Conservation (phyloP, 305 asterid genomes). For the Ajuga reptans region DNA sequence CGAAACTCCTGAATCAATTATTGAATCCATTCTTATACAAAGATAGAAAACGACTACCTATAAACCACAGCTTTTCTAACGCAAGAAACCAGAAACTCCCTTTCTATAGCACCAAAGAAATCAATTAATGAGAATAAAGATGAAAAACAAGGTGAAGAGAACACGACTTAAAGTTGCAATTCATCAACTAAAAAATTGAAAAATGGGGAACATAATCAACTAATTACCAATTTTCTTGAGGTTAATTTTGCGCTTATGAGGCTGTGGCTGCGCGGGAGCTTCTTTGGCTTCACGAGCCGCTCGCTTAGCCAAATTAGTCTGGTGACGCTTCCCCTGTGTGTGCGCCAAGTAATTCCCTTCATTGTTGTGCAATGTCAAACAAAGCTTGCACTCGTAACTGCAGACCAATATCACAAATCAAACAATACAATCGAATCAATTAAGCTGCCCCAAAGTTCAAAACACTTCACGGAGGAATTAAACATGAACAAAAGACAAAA, state of each 20-base stretch:
- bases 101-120: neutral
- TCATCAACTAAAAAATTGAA: neutral
- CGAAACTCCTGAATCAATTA: neutral
- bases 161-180: neutral
- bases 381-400: slow-evolving; percentile 90
- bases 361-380: slow-evolving; percentile 88
- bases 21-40: neutral
- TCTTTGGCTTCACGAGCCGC: slow-evolving; percentile 98
- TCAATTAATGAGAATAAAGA: neutral
- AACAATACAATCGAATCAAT: neutral
- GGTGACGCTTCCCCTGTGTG: slow-evolving; percentile 95
- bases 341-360: slow-evolving; percentile 98
- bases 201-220: neutral
- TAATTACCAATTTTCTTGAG: slow-evolving; percentile 63
- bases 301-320: slow-evolving; percentile 93
- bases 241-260: slow-evolving; percentile 74
- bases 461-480: neutral
- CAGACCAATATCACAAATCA: neutral
- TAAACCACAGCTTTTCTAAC: neutral
- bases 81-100: neutral
- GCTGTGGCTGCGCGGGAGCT: slow-evolving; percentile 96
- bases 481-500: neutral
- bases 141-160: neutral
- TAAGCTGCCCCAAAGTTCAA: neutral
- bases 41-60: neutral